A percentile compares a stretch with the other conserved stretches of the same genome.
Evolutionary conservation across 495 filamentous ascomycete genomes (phyloP).

Genomic region (Aspergillus ostianus): DNA sequence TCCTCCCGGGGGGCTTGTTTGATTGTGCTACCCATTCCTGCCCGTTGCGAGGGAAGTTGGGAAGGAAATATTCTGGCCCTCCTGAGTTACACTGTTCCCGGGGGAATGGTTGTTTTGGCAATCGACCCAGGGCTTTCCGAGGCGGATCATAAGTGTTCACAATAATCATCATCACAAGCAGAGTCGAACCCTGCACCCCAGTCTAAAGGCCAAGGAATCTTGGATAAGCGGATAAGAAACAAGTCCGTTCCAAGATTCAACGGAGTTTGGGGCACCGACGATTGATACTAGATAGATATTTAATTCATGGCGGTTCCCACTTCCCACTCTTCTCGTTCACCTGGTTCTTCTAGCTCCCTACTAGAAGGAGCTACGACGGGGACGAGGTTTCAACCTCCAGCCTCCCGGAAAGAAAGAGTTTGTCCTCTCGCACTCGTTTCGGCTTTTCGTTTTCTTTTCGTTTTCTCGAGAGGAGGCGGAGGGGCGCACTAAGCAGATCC

Average conservation of each 20-base stretch:
- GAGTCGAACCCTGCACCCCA: neutral
- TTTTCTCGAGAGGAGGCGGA: neutral
- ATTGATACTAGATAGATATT: neutral
- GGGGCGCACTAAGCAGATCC: neutral
- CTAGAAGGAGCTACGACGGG: slow-evolving; percentile 10
- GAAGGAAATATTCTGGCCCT: neutral
- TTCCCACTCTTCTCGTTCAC: neutral
- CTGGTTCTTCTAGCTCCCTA: slow-evolving; percentile 15
- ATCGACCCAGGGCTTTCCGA: too few species aligned
- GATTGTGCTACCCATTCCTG: neutral
- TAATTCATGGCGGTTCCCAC: neutral
- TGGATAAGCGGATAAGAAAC: neutral
- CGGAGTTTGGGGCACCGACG: neutral
- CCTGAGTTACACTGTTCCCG: neutral
- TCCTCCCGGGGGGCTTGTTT: neutral
- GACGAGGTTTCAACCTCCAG: neutral
- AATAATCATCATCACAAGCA: neutral
- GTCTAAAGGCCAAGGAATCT: neutral
- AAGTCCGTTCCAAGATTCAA: neutral
- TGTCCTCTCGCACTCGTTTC: neutral
- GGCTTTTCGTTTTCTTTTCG: neutral
- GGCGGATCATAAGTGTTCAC: too few species aligned
- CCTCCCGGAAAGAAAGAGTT: neutral
- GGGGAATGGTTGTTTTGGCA: neutral
- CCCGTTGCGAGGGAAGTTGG: too few species aligned